Evolutionary conservation across 2,329 filamentous ascomycete species (phyloP), one percentile per base, ranked within the genome.

Genomic region (Trichoderma sp.): DNA sequence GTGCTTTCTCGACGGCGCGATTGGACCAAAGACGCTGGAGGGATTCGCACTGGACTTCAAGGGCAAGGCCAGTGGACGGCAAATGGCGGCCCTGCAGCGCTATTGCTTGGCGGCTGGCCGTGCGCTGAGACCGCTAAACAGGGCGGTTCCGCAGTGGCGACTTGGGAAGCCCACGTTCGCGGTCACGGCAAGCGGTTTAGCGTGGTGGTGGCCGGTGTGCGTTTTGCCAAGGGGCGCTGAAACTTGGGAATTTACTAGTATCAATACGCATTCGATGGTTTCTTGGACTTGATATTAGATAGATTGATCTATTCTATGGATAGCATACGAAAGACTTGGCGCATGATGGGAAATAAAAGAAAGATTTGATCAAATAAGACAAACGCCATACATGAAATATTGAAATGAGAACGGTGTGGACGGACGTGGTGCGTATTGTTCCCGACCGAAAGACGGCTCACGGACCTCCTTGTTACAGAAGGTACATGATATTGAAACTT

Each of bases 381-480:
- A 41, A 50, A 21, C 45, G 14, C 14, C 14, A 38, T 2, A 21
- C 18, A 50, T 50, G 45, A 50, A 21, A 5, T 50, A 50, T n/a
- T 50, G 38, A 41, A 41, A 18, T 41, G 3, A 41, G 6, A 18
- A 18, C 16, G 8, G 38, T 41, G 38, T 41, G 38, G 38, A 41
- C 38, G 38, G 16, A 3, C 38, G 38, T 41, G 38, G 38, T 41
- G 38, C 38, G 38, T 41, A 41, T 41, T 41, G 38, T 18, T 41
- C 16, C 38, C 38, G 38, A 41, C 38, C 38, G 38, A 41, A 41
- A 18, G 38, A 41, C 16, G 24, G 24, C 63, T 29, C 62, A 27
- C 18, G 41, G 18, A 68, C 29, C 65, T 68, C 65, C 65, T 53
- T 68, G 65, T 68, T 68, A 33, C 65, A 68, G 65, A 31, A 68